Evolutionary conservation across 2,329 filamentous ascomycete genomes (phyloP).

Genomic region (Chrysoporthe cubensis): DNA sequence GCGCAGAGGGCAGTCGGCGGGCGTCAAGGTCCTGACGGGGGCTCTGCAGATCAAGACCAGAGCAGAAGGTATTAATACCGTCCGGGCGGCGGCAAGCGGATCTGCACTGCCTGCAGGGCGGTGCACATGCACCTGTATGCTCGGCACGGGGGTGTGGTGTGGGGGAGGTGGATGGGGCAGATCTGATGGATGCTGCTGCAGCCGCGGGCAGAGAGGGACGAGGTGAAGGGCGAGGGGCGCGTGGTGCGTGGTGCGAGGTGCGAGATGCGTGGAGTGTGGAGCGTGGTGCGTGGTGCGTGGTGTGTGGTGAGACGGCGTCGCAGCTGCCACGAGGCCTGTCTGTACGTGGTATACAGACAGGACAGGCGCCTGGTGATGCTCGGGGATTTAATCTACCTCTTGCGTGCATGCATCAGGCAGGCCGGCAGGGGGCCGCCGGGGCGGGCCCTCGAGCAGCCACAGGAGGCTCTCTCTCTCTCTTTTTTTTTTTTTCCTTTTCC

Average conservation of each 20-base stretch:
- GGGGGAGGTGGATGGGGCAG: neutral
- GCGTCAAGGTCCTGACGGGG: slow-evolving; percentile 8
- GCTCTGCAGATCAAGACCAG: slow-evolving; percentile 14
- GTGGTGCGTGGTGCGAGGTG: no score
- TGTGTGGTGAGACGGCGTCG: neutral
- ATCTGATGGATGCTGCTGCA: no score
- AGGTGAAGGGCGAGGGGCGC: no score
- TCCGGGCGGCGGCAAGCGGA: no score
- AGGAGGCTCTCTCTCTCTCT: no score
- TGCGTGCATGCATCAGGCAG: slow-evolving; percentile 17
- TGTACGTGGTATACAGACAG: neutral
- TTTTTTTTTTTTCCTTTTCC: no score
- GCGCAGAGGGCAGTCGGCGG: slow-evolving; percentile 1
- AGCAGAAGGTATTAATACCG: no score
- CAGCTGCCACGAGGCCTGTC: neutral
- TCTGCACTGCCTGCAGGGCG: no score
- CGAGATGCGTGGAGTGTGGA: no score
- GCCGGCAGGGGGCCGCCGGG: slow-evolving; percentile 10
- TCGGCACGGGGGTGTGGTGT: neutral
- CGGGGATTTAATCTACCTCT: slow-evolving; percentile 28
- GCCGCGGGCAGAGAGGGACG: no score
- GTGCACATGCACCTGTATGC: neutral
- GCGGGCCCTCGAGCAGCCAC: no score
- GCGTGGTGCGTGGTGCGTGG: neutral
- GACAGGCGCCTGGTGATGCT: slow-evolving; percentile 16